Base-by-base conservation (phyloP, 192 early-diverging fungal genomes). In the Linnemannia zychae region DNA sequence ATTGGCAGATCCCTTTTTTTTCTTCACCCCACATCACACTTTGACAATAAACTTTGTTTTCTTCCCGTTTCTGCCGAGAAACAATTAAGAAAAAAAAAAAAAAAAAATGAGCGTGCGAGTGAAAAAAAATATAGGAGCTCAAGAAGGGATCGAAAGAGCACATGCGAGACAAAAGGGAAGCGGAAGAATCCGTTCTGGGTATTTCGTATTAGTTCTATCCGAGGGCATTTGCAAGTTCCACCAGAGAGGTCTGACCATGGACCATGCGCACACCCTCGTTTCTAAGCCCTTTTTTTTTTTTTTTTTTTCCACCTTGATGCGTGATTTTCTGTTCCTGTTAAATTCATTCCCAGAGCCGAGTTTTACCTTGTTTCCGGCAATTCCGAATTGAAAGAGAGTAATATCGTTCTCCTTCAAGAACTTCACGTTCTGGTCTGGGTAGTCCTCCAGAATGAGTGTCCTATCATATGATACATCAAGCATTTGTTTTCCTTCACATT, bases 401-500 rank as follows among this genome's bases (percentile, higher is more conserved):
- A 99, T 95, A 12, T 90, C 85, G 80, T 98, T 93, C 36, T 95
- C 90, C 69, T 94, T 86, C 36, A 97, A 78, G 80, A 98, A 99
- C 76, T 92, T 92, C 86, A 94, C 90, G 88, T 97, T 98, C 86
- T 97, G 96, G 52, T 89, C 90, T 22, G 96, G 95, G 86, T 98
- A 97, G 40, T 98, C 97, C 76, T 98, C 98, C 37, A 96, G 85
- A 82, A 96, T 97, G 18, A 99, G 87, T n/a, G 97, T 98, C 71
- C 95, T 96, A 75, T 67, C 28, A 63, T 63, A 63, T 28, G 12
- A 16, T 67, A 11, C 31, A 38, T 34, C 37, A 38, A 68, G 17
- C 31, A 17, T n/a, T 67, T 31, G 18, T 28, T 50, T 60, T 63
- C 17, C 16, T 81, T 69, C 28, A 12, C 24, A 9, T 82, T 36